Percentiles rank a stretch among this genome's conserved stretches.
Evolutionary conservation across 2,329 filamentous ascomycete genomes (phyloP).

Genomic region (Aspergillus sp.): DNA sequence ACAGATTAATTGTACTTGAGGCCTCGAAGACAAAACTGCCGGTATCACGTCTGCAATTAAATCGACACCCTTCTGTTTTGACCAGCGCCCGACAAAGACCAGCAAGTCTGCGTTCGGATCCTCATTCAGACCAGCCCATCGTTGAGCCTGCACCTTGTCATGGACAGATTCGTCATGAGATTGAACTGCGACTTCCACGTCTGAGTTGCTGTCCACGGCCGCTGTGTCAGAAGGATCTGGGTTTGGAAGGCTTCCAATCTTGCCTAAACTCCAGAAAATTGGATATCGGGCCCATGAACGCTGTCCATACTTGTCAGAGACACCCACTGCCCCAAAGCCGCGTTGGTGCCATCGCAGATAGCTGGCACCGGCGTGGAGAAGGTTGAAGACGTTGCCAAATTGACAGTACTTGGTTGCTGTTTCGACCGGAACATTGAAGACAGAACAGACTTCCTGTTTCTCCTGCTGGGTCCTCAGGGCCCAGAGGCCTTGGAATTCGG

Average conservation of each 20-base stretch:
- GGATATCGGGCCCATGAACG: constrained; percentile 66
- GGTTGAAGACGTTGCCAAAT: constrained; percentile 68
- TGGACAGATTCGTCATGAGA: too few species aligned
- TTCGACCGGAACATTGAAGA: constrained; percentile 62
- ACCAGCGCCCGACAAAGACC: constrained; percentile 70
- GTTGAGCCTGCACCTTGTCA: constrained; percentile 55
- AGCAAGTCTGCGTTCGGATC: constrained; percentile 64
- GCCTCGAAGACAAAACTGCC: constrained; percentile 56
- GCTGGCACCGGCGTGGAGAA: constrained; percentile 65
- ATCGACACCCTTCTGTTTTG: constrained; percentile 68
- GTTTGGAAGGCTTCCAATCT: constrained; percentile 64
- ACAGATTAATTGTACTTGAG: constrained; percentile 61
- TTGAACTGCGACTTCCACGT: too few species aligned
- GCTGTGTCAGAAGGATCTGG: constrained; percentile 66
- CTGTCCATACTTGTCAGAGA: constrained; percentile 69
- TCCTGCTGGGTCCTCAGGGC: constrained; percentile 64
- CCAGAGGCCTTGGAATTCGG: constrained; percentile 69
- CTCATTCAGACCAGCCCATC: constrained; percentile 65
- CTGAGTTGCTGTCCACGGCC: too few species aligned
- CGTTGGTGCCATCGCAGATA: constrained; percentile 67
- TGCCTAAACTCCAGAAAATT: constrained; percentile 67
- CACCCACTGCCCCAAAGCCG: constrained; percentile 67
- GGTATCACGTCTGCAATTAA: constrained; percentile 68
- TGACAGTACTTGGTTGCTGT: constrained; percentile 63
- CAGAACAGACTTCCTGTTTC: constrained; percentile 61